Evolutionary conservation across 495 filamentous ascomycete genomes (phyloP).

Genomic region (Podospora anserina): DNA sequence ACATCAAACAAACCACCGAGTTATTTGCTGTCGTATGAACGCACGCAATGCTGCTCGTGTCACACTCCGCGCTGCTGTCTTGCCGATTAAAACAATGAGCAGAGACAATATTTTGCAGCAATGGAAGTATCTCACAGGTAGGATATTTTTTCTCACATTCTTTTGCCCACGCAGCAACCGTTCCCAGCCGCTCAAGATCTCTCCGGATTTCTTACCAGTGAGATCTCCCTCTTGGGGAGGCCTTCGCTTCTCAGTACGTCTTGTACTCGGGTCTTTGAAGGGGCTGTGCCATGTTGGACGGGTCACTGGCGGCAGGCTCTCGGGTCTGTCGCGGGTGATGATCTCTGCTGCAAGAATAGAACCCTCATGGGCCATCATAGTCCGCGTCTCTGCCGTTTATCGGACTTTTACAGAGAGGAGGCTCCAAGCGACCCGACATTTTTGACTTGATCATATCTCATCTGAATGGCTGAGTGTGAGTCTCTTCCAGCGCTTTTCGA

Average conservation of each 20-base stretch:
- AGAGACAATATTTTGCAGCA: neutral
- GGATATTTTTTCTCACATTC: neutral
- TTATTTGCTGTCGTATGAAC: neutral
- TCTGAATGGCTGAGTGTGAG: slow-evolving; percentile 1
- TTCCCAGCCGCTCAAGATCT: slow-evolving; percentile 7
- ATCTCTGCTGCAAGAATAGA: slow-evolving; percentile 43
- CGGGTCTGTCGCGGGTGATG: neutral
- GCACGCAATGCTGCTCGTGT: neutral
- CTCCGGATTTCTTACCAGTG: slow-evolving; percentile 3
- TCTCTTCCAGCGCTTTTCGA: neutral
- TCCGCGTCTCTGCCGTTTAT: slow-evolving; percentile 43
- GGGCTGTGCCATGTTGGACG: slow-evolving; percentile 38
- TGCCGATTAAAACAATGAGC: neutral
- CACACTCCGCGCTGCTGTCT: neutral
- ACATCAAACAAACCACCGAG: neutral
- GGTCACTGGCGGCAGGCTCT: neutral
- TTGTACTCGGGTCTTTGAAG: slow-evolving; percentile 46
- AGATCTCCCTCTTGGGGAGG: slow-evolving; percentile 37
- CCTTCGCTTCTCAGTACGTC: slow-evolving; percentile 47
- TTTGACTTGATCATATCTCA: neutral
- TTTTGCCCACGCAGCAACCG: neutral
- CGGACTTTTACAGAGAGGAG: slow-evolving; percentile 43
- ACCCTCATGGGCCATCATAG: slow-evolving; percentile 50
- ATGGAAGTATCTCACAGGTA: neutral
- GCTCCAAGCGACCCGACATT: slow-evolving; percentile 55